phyloP scores from a whole-genome alignment of 352 stramenopile species.

The Heterotrichella gracilis region DNA sequence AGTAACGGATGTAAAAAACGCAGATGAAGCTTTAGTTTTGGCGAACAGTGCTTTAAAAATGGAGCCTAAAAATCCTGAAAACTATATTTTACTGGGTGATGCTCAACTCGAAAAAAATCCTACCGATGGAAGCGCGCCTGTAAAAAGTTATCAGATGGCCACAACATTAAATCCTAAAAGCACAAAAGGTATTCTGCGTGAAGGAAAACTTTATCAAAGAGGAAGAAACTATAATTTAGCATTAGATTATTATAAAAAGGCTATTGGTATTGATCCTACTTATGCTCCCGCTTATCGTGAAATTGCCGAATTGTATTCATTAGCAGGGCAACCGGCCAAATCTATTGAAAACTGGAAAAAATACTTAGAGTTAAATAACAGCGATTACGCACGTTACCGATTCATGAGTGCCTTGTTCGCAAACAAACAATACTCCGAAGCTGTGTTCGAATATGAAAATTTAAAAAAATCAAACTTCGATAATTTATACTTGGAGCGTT shows the following conservation, averaged over 20 bases:
- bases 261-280: not conserved
- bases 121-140: not conserved
- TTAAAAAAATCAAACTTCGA: not conserved
- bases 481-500: not conserved
- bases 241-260: not conserved
- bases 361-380: conserved; percentile 9
- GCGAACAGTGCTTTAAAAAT: not conserved
- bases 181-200: not conserved
- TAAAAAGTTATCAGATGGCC: not conserved
- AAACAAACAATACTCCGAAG: not conserved
- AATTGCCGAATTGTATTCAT: not conserved
- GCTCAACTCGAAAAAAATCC: not conserved
- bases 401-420: not conserved
- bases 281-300: not conserved
- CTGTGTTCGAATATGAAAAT: not conserved
- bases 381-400: not conserved
- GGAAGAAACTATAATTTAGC: not conserved
- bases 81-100: not conserved
- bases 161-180: conserved; percentile 4
- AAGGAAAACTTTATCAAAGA: conserved; percentile 2
- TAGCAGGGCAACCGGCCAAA: not conserved
- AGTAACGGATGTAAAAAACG: not conserved
- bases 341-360: conserved; percentile 8
- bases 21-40: not conserved
- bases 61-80: not conserved